A percentile compares a stretch with the other conserved stretches of the same genome.
Conservation (phyloP, 1,139 yeast species). For the Geotrichum aggregatum region DNA sequence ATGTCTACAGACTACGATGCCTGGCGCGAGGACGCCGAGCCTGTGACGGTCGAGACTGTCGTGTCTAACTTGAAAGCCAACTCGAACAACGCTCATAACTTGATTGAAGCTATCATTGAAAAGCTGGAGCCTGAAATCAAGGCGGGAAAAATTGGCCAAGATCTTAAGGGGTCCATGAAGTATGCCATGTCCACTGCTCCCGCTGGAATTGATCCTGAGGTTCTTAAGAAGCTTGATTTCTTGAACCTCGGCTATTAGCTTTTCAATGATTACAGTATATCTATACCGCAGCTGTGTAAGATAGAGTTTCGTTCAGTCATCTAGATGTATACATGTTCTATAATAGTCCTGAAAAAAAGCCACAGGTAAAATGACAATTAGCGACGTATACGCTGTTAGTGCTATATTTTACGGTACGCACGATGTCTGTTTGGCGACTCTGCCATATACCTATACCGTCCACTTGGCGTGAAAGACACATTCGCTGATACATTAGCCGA, state of each 20-base stretch:
- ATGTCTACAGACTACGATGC: constrained; percentile 99
- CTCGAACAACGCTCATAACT: constrained; percentile 73
- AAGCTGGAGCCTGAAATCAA: constrained; percentile 60
- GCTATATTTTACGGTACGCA: background rate
- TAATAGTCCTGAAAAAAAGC: too few relatives aligned
- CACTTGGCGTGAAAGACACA: constrained; percentile 23
- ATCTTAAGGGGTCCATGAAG: constrained; percentile 72
- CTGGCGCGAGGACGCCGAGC: constrained; percentile 92
- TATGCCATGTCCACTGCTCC: constrained; percentile 75
- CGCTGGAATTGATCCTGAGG: constrained; percentile 66
- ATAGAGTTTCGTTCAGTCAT: too few relatives aligned
- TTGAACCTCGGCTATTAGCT: constrained; percentile 93
- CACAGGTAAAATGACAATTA: background rate
- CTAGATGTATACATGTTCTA: too few relatives aligned
- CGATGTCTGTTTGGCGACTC: constrained; percentile 24
- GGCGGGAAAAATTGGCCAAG: constrained; percentile 61
- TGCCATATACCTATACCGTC: constrained; percentile 26
- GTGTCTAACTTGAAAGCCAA: constrained; percentile 87
- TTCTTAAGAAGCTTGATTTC: constrained; percentile 74
- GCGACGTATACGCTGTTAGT: too few relatives aligned
- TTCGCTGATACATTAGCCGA: background rate
- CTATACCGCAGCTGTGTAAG: too few relatives aligned
- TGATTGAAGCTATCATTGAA: constrained; percentile 67
- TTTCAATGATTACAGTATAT: too few relatives aligned
- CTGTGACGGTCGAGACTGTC: constrained; percentile 95